These are phyloP conservation scores for Bolboschoenoplectus hybrid DNA, from an alignment of 202 grass and related monocot species.

Conservation along the genomic window DNA sequence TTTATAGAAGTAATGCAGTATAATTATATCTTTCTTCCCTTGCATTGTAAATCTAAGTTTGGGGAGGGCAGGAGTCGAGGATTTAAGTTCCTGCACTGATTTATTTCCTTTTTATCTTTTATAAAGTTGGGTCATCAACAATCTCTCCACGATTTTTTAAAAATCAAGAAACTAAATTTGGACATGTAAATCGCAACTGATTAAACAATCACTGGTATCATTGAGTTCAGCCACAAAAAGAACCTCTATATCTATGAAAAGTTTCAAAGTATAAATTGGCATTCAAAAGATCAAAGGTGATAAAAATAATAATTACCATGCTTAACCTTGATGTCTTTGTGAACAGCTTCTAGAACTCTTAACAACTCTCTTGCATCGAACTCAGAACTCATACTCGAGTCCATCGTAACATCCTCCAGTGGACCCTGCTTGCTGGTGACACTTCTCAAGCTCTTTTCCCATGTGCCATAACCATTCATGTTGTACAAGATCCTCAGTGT, in stretches of 20 bases:
- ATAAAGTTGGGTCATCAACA: neutral
- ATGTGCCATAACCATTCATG: conserved; percentile 76
- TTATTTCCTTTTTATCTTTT: neutral
- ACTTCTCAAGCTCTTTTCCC: conserved; percentile 66
- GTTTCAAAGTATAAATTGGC: conserved; percentile 21
- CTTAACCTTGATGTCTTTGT: conserved; percentile 55
- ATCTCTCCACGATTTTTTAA: neutral
- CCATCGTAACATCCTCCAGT: conserved; percentile 44
- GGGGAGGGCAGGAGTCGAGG: neutral
- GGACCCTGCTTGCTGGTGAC: conserved; percentile 26
- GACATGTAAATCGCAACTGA: neutral
- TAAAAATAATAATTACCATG: conserved; percentile 68
- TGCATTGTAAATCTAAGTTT: neutral
- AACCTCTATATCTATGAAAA: conserved; percentile 14
- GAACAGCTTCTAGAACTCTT: conserved; percentile 57
- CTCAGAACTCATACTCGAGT: conserved; percentile 39
- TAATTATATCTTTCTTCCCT: neutral
- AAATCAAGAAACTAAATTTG: conserved; percentile 7
- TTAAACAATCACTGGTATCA: neutral
- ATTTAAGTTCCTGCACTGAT: conserved; percentile 3
- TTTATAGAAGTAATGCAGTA: neutral
- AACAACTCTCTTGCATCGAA: conserved; percentile 65
- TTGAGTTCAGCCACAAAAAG: conserved; percentile 36
- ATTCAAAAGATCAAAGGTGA: conserved; percentile 10
- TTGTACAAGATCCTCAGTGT: conserved; percentile 67